Percentiles rank a stretch among this genome's conserved stretches.
phyloP scores from a whole-genome alignment of 148 eudicot genomes.

The Rhododendron mucronatum region DNA sequence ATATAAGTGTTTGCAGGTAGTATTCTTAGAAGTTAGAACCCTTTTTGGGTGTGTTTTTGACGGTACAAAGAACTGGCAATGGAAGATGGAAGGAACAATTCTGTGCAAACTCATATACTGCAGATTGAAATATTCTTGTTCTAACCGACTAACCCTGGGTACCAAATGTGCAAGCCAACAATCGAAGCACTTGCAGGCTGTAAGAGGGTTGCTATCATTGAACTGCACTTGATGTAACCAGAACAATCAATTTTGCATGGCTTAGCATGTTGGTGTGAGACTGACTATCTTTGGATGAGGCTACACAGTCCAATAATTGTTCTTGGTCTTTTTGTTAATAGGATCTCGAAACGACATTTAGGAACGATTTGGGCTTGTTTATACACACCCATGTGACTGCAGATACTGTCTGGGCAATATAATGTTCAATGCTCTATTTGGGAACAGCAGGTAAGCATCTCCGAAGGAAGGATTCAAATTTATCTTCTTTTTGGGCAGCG shows the following conservation, averaged over 20 bases:
- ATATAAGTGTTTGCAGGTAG: background rate
- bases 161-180: background rate
- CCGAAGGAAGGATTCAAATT: background rate
- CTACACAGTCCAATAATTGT: background rate
- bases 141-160: background rate
- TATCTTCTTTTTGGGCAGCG: background rate
- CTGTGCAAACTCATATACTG: background rate
- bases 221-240: background rate
- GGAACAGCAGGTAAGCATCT: background rate
- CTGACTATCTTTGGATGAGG: background rate
- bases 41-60: background rate
- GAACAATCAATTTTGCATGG: background rate
- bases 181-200: background rate
- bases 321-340: background rate
- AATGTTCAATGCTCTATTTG: background rate
- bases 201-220: background rate
- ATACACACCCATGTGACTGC: background rate
- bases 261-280: background rate
- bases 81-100: background rate
- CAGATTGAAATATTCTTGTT: background rate
- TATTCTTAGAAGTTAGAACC: background rate
- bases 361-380: background rate
- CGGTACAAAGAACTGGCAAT: background rate
- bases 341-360: background rate
- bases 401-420: background rate